Conservation (phyloP, 345 rosid genomes). For the Sisymbrium irio region DNA sequence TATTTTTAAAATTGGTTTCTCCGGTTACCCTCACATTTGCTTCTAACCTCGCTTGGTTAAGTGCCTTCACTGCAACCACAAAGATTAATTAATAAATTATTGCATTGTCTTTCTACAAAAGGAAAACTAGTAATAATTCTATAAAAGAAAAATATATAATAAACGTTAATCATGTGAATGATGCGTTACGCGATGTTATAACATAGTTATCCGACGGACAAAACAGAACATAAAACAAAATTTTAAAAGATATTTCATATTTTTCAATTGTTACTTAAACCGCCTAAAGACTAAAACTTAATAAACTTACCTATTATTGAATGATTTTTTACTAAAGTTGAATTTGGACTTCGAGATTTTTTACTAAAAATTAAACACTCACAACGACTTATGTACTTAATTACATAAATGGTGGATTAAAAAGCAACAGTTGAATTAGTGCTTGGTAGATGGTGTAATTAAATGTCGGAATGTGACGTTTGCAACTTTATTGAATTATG, state of each 20-base stretch:
- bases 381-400: too few relatives aligned
- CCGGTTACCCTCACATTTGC: constrained; percentile 73
- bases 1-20: constrained; percentile 45
- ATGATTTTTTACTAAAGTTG: too few relatives aligned
- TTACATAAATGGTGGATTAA: too few relatives aligned
- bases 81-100: not conserved
- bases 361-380: too few relatives aligned
- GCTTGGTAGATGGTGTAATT: too few relatives aligned
- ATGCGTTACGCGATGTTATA: too few relatives aligned
- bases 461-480: not conserved
- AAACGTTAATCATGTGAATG: constrained; percentile 14
- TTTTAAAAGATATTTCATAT: too few relatives aligned
- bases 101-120: not conserved
- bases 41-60: constrained; percentile 78
- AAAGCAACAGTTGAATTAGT: too few relatives aligned
- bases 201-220: too few relatives aligned
- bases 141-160: not conserved
- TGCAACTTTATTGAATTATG: not conserved
- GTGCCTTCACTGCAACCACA: constrained; percentile 58
- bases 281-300: not conserved
- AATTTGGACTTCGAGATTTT: too few relatives aligned
- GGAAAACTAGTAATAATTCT: not conserved
- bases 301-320: not conserved
- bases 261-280: too few relatives aligned
- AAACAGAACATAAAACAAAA: too few relatives aligned